These are phyloP conservation scores for Plectosphaerella cucumerina DNA, from an alignment of 2,329 filamentous ascomycete species.

Conservation along the genomic window DNA sequence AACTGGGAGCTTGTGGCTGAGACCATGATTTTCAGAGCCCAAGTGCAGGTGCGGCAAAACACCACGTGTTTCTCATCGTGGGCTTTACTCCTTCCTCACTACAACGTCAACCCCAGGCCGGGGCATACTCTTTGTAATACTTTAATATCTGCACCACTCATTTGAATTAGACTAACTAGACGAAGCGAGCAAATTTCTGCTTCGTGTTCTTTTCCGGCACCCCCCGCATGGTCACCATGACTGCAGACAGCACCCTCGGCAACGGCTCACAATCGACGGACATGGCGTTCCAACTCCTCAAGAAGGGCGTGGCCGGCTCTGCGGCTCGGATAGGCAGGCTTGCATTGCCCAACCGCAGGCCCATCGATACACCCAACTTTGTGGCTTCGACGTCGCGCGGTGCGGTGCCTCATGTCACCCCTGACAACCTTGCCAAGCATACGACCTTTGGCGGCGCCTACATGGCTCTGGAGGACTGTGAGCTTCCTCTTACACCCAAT, in stretches of 20 bases:
- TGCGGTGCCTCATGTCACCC: slow-evolving; percentile 80
- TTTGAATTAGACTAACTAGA: too few relatives aligned
- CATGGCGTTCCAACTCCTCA: slow-evolving; percentile 45
- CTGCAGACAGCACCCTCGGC: slow-evolving; percentile 13
- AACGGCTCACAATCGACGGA: slow-evolving; percentile 10
- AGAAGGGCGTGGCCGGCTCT: slow-evolving; percentile 30
- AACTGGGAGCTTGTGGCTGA: too few relatives aligned
- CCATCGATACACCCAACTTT: slow-evolving; percentile 80
- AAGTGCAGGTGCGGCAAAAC: too few relatives aligned
- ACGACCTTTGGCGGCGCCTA: slow-evolving; percentile 68
- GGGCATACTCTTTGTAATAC: background rate
- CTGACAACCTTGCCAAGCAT: slow-evolving; percentile 69
- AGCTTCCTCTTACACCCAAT: slow-evolving; percentile 25
- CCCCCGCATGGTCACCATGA: slow-evolving; percentile 17
- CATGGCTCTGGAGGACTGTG: slow-evolving; percentile 89
- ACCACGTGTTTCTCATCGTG: too few relatives aligned
- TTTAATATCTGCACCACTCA: too few relatives aligned
- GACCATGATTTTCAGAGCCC: too few relatives aligned
- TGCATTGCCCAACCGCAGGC: slow-evolving; percentile 53
- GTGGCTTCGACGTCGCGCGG: slow-evolving; percentile 79
- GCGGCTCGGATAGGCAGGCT: slow-evolving; percentile 66
- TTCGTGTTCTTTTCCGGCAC: too few relatives aligned
- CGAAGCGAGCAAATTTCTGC: too few relatives aligned
- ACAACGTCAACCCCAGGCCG: too few relatives aligned
- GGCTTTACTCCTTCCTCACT: too few relatives aligned